These are phyloP conservation scores for Hymenoscyphus fructigenus DNA, from an alignment of 2,329 filamentous ascomycete species.

Conservation along the genomic window DNA sequence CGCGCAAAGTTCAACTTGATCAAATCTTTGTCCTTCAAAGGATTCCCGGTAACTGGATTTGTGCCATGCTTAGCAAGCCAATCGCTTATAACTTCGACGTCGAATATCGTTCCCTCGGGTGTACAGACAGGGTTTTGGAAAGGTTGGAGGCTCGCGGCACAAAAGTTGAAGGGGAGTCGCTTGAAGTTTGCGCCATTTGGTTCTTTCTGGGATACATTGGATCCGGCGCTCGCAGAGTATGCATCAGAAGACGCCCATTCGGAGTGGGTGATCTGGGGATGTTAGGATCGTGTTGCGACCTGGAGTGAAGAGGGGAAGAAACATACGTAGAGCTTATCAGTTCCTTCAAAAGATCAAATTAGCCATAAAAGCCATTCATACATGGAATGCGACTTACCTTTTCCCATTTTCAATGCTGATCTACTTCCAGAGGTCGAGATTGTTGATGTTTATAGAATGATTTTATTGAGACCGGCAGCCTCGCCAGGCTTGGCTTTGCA, in stretches of 20 bases:
- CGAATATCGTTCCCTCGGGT: slow-evolving; percentile 82
- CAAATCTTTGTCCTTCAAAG: slow-evolving; percentile 76
- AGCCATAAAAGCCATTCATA: background rate
- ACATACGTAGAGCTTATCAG: slow-evolving; percentile 50
- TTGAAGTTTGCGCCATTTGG: slow-evolving; percentile 68
- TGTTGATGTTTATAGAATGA: background rate
- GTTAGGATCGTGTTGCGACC: slow-evolving; percentile 10
- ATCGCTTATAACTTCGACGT: slow-evolving; percentile 87
- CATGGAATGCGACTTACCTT: slow-evolving; percentile 26
- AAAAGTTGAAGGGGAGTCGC: slow-evolving; percentile 95
- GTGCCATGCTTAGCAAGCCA: slow-evolving; percentile 95
- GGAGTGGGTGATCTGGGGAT: slow-evolving; percentile 80
- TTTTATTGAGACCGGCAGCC: background rate
- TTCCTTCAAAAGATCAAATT: slow-evolving; percentile 37
- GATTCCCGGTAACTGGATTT: slow-evolving; percentile 82
- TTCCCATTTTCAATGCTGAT: slow-evolving; percentile 28
- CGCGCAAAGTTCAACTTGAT: slow-evolving; percentile 90
- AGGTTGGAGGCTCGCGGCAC: slow-evolving; percentile 91
- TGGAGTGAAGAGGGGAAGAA: background rate
- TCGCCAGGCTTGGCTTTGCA: background rate
- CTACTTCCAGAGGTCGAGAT: background rate
- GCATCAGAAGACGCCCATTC: slow-evolving; percentile 94
- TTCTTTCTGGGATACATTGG: slow-evolving; percentile 62
- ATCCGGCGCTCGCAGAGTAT: slow-evolving; percentile 77
- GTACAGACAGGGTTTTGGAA: slow-evolving; percentile 96